These are phyloP conservation scores for Arabidopsis thaliana DNA, from an alignment of 345 rosid species.

Conservation along the genomic window TAIR10.1 NC_003071.7:18119001-18119500, in stretches of 20 bases:
- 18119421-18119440: background rate
- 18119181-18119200: constrained; percentile 12
- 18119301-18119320: constrained; percentile 13
- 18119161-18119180: constrained; percentile 29
- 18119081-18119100: background rate
- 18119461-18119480: background rate
- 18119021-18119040: background rate
- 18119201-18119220: constrained; percentile 12
- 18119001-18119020: background rate
- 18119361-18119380: background rate
- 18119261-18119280: constrained; percentile 43
- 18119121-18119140: constrained; percentile 5
- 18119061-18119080: background rate
- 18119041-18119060: no score
- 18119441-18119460: constrained; percentile 15
- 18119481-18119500: background rate
- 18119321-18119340: constrained; percentile 38
- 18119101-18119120: background rate
- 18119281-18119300: constrained; percentile 20
- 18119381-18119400: background rate
- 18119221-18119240: background rate
- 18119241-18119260: constrained; percentile 45
- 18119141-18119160: constrained; percentile 28
- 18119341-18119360: constrained; percentile 14
- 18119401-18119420: constrained; percentile 25